These are phyloP conservation scores for Cadophora gregata DNA, from an alignment of 2,329 filamentous ascomycete genomes.

Conservation along the genomic window DNA sequence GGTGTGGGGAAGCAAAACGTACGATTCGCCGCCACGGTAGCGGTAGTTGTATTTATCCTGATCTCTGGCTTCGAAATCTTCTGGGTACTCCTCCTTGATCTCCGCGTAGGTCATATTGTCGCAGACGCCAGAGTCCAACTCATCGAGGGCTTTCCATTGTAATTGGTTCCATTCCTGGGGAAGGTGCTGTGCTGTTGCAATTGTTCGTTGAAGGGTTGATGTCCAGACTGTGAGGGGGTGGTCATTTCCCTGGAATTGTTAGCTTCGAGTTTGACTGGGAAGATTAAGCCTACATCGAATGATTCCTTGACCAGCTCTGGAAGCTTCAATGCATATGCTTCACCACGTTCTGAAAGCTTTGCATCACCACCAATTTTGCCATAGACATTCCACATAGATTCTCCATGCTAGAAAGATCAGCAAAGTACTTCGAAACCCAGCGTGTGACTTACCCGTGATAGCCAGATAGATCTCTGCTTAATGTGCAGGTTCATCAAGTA, in stretches of 20 bases:
- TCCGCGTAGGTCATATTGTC: constrained; percentile 89
- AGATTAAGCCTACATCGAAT: constrained; percentile 70
- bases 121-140: constrained; percentile 95
- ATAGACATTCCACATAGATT: constrained; percentile 88
- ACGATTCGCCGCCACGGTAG: constrained; percentile 93
- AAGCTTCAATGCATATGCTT: constrained; percentile 84
- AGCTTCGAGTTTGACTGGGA: constrained; percentile 22
- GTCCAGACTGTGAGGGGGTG: constrained; percentile 76
- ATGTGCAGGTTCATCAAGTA: constrained; percentile 99
- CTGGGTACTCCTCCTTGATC: constrained; percentile 88
- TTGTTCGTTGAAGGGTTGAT: constrained; percentile 81
- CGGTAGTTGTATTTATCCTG: constrained; percentile 99
- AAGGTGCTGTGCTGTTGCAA: constrained; percentile 86
- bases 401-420: constrained; percentile 72
- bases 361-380: constrained; percentile 95
- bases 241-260: constrained; percentile 45
- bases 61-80: constrained; percentile 94
- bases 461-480: constrained; percentile 93
- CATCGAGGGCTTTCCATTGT: constrained; percentile 98
- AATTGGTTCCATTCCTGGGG: constrained; percentile 86
- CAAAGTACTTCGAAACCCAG: not conserved
- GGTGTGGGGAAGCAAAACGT: constrained; percentile 23
- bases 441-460: constrained; percentile 75
- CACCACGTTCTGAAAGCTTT: constrained; percentile 81
- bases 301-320: constrained; percentile 85